Base-by-base conservation (phyloP, 192 early-diverging fungal species). In the Coemansia sp. region DNA sequence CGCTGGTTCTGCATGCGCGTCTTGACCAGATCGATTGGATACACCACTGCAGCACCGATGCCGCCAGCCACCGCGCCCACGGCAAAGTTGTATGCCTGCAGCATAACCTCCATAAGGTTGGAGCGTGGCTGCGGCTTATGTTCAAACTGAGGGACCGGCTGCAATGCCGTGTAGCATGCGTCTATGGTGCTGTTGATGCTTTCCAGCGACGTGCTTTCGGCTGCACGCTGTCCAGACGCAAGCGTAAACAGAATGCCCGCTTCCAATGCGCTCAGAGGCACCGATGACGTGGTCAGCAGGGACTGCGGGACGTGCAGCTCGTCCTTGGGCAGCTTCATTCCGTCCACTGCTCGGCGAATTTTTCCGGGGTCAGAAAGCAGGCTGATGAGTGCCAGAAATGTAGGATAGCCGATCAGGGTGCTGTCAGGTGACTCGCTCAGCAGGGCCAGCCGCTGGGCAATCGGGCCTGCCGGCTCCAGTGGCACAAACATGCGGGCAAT, bases 1-100 rank as follows among this genome's bases (percentile, higher is more conserved):
- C 93, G 82, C 74, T 98, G 96, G 72, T 96, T 98, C 69, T 98
- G 96, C 93, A 98, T 96, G 53, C 96, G 85, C 5, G 96, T 98
- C 78, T 98, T 98, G 64, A 96, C 93, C 51, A 98, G 70, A 82
- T 98, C 96, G 51, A 98, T 94, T 21, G 96, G 96, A 71, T 96
- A 98, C 20, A 98, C 93, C 46, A 85, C 86, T 5, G 91, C 89
- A 3, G 96, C 96, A 40, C 96, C 96, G 40, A 96, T 85, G 23
- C 93, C 91, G 64, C 96, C 96, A 58, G 89, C 90, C 64, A 96
- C 83, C 3, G 92, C 84, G 37, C 92, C 96, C 21, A 95, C 78
- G 11, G 77, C 62, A 81, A 96, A 90, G 62, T 84, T 87, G 65
- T 88, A 88, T 1, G 79, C 75, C 66, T 81, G 83, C 56, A 82